Evolutionary conservation across 2,329 filamentous ascomycete species (phyloP).

Genomic region (Tolypocladium guangdongense): DNA sequence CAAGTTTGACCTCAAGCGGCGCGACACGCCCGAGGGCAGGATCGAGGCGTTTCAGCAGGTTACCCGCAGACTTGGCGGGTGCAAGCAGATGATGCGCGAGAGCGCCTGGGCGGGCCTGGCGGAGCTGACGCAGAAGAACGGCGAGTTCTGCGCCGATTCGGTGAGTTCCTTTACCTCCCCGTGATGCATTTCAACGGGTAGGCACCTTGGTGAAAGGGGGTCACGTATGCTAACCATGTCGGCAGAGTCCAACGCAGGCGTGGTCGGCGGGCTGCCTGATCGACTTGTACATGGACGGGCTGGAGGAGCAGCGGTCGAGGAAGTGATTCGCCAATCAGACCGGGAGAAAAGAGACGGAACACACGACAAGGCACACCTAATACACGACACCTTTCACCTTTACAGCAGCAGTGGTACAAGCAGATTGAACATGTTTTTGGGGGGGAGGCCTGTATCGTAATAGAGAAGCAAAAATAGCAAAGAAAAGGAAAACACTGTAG

Average conservation of each 20-base stretch:
- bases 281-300: conserved; percentile 90
- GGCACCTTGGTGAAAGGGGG: background rate
- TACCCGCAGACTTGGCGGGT: conserved; percentile 68
- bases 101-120: conserved; percentile 84
- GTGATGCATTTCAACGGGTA: background rate
- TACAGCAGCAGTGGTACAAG: background rate
- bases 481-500: background rate
- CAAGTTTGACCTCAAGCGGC: conserved; percentile 74
- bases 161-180: conserved; percentile 38
- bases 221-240: conserved; percentile 4
- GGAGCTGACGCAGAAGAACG: conserved; percentile 86
- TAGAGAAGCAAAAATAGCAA: background rate
- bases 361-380: background rate
- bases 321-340: background rate
- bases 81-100: conserved; percentile 71
- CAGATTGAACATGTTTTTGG: background rate
- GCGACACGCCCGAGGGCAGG: conserved; percentile 47
- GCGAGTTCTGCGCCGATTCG: conserved; percentile 76
- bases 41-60: conserved; percentile 93
- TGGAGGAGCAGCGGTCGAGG: conserved; percentile 34
- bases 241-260: conserved; percentile 80
- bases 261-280: conserved; percentile 95
- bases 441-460: background rate
- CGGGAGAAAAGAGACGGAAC: background rate
- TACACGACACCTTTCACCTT: background rate